These are phyloP conservation scores for Plenodomus biglobosus DNA, from an alignment of 2,329 filamentous ascomycete species.

Conservation along the genomic window DNA sequence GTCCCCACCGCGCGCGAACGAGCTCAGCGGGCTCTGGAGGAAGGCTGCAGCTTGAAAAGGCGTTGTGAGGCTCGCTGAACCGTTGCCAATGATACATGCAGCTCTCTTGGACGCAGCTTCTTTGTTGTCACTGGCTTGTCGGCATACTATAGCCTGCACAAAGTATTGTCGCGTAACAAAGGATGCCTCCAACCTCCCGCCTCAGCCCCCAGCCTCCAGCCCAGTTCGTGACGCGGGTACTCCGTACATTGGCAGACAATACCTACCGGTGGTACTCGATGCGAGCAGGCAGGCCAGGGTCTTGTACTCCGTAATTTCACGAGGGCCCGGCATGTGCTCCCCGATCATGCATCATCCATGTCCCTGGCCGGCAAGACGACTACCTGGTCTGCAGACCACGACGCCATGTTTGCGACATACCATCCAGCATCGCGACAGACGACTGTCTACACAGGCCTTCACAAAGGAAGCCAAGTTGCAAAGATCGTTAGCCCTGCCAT, in stretches of 20 bases:
- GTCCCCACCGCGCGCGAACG: not conserved
- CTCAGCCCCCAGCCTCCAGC: not conserved
- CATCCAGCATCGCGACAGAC: not conserved
- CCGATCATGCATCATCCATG: conserved; percentile 18
- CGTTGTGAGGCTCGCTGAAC: not conserved
- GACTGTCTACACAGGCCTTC: no score
- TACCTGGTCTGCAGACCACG: not conserved
- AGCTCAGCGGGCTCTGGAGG: not conserved
- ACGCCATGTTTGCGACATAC: not conserved
- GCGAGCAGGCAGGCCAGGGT: conserved; percentile 12
- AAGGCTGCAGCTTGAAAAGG: no score
- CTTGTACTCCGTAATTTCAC: conserved; percentile 12
- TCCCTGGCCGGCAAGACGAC: conserved; percentile 1
- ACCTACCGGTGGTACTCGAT: no score
- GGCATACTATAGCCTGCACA: not conserved
- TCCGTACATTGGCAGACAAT: no score
- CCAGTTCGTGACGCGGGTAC: conserved; percentile 12
- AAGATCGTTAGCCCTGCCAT: conserved; percentile 10
- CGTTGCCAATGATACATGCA: not conserved
- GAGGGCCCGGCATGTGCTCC: conserved; percentile 12
- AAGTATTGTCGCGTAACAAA: not conserved
- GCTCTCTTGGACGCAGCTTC: not conserved
- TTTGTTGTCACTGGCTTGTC: not conserved
- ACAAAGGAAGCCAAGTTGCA: not conserved
- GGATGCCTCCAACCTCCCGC: not conserved